These are phyloP conservation scores for Salix arbutifolia DNA, from an alignment of 345 rosid species.

Conservation along the genomic window DNA sequence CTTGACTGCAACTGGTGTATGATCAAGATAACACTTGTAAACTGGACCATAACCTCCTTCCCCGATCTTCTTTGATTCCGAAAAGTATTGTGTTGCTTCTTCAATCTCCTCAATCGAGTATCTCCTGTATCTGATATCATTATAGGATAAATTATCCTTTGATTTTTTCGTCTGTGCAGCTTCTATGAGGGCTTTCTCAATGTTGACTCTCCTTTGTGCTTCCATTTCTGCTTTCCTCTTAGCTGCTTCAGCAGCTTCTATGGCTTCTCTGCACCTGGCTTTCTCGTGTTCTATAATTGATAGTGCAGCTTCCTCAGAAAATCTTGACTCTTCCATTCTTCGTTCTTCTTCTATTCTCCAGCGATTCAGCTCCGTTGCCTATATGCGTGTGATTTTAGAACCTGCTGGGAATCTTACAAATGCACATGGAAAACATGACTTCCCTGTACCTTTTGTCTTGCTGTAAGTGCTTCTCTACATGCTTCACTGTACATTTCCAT, in stretches of 20 bases:
- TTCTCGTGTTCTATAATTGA: constrained; percentile 55
- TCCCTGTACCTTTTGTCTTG: constrained; percentile 62
- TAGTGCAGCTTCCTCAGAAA: constrained; percentile 62
- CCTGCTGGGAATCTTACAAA: background rate
- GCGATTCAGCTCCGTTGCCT: constrained; percentile 76
- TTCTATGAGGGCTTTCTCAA: constrained; percentile 53
- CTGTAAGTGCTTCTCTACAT: constrained; percentile 79
- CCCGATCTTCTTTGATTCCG: constrained; percentile 54
- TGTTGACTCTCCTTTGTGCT: constrained; percentile 46
- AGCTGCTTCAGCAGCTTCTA: constrained; percentile 67
- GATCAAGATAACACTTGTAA: constrained; percentile 71
- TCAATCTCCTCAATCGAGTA: constrained; percentile 77
- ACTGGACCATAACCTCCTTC: constrained; percentile 99
- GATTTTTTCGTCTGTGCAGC: constrained; percentile 39
- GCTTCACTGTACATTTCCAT: constrained; percentile 78
- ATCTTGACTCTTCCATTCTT: constrained; percentile 49
- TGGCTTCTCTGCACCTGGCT: constrained; percentile 54
- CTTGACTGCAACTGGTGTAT: constrained; percentile 80
- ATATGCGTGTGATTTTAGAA: background rate
- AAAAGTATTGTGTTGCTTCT: constrained; percentile 60
- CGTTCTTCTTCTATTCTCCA: constrained; percentile 60
- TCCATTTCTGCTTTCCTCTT: constrained; percentile 54
- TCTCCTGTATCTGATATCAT: constrained; percentile 56
- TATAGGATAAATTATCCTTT: constrained; percentile 22
- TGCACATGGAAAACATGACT: background rate